These are phyloP conservation scores for Astrephomene gubernaculifera DNA, from an alignment of 139 green algal genomes.

Conservation along the genomic window DNA sequence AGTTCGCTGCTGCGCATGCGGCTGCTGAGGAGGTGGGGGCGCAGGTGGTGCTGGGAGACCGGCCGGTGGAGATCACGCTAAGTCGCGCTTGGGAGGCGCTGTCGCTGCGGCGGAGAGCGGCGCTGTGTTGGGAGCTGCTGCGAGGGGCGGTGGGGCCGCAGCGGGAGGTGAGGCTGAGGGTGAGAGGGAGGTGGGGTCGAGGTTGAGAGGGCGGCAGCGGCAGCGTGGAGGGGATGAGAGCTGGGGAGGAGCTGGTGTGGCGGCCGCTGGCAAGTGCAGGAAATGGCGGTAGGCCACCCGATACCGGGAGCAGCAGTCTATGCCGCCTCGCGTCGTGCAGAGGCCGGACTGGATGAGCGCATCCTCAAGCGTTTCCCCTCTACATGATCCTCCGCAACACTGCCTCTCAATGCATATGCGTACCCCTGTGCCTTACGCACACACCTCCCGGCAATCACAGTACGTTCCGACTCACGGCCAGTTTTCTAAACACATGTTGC, in stretches of 20 bases:
- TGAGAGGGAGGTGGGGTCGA: not conserved
- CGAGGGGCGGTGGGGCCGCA: not conserved
- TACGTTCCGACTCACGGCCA: no score
- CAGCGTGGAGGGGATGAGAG: not conserved
- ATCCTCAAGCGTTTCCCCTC: no score
- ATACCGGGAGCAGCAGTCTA: no score
- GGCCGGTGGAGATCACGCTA: conserved; percentile 89
- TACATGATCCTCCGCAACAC: no score
- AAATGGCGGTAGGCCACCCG: no score
- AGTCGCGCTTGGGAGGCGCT: conserved; percentile 75
- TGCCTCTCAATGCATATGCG: no score
- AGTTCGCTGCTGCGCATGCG: conserved; percentile 72
- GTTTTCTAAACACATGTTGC: no score
- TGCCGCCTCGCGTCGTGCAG: no score
- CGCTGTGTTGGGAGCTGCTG: conserved; percentile 65
- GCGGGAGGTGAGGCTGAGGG: conserved; percentile 6
- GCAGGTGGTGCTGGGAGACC: conserved; percentile 85
- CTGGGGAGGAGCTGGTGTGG: not conserved
- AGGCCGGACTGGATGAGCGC: no score
- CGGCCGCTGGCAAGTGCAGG: no score
- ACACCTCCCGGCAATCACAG: no score
- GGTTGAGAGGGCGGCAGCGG: not conserved
- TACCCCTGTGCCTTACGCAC: no score
- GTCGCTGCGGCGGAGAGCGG: conserved; percentile 32
- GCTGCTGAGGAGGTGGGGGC: conserved; percentile 67